Evolutionary conservation across 2,329 filamentous ascomycete species (phyloP).

Genomic region (Capronia coronata): DNA sequence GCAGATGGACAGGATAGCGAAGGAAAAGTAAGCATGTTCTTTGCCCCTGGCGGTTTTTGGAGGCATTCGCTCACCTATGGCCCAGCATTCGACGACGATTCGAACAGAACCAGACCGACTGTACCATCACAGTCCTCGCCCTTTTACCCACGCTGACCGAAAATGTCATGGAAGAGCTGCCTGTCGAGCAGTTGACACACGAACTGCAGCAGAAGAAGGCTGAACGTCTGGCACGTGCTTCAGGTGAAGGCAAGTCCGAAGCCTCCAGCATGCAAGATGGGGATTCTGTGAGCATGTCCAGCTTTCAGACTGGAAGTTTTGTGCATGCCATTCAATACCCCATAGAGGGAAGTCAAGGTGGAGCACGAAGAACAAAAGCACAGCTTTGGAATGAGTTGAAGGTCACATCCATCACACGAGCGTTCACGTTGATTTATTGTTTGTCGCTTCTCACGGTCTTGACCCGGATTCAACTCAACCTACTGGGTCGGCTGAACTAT

Average conservation of each 20-base stretch:
- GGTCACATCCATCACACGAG: constrained; percentile 80
- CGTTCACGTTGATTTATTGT: constrained; percentile 88
- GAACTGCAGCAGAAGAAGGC: constrained; percentile 92
- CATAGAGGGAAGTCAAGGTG: constrained; percentile 34
- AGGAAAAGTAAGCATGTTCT: constrained; percentile 70
- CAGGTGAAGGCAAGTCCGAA: constrained; percentile 51
- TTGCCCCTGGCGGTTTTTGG: neutral
- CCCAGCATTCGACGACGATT: constrained; percentile 83
- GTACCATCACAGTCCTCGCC: constrained; percentile 94
- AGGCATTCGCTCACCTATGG: constrained; percentile 14
- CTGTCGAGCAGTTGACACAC: constrained; percentile 86
- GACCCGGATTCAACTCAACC: constrained; percentile 91
- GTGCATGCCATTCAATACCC: constrained; percentile 71
- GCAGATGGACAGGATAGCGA: constrained; percentile 89
- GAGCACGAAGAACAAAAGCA: constrained; percentile 68
- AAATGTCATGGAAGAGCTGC: constrained; percentile 78
- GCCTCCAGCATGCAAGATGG: constrained; percentile 71
- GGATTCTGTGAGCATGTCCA: constrained; percentile 69
- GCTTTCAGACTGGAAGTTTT: constrained; percentile 73
- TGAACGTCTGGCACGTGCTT: constrained; percentile 46
- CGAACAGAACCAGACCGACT: constrained; percentile 98
- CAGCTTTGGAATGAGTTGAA: constrained; percentile 98
- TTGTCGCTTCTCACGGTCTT: constrained; percentile 82
- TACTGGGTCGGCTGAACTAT: constrained; percentile 90
- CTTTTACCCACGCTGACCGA: constrained; percentile 85